Evolutionary conservation across 2,329 filamentous ascomycete species (phyloP).

Genomic region (Arachnopeziza araneosa): DNA sequence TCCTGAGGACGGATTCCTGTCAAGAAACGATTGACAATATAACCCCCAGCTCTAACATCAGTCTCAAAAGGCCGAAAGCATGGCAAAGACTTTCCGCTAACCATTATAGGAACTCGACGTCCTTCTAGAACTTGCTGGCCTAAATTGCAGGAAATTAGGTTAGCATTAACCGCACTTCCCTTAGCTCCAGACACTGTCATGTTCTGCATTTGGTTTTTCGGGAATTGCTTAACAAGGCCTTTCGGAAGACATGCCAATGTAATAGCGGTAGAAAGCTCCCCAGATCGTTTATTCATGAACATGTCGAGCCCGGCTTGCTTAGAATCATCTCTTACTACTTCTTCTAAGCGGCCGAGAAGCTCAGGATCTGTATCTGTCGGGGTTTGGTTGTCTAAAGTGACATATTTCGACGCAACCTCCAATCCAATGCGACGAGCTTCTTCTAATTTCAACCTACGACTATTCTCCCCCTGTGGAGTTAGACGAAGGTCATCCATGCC

Average conservation of each 20-base stretch:
- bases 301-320: conserved; percentile 91
- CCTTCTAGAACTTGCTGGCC: conserved; percentile 96
- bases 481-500: conserved; percentile 94
- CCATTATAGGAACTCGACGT: conserved; percentile 91
- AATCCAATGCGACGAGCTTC: conserved; percentile 66
- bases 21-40: conserved; percentile 93
- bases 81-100: conserved; percentile 91
- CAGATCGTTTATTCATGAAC: conserved; percentile 69
- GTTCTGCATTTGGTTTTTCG: conserved; percentile 96
- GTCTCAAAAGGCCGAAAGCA: conserved; percentile 93
- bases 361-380: conserved; percentile 62
- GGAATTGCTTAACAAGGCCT: conserved; percentile 86
- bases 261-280: conserved; percentile 68
- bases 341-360: conserved; percentile 73
- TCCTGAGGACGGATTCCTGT: conserved; percentile 96
- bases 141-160: conserved; percentile 94
- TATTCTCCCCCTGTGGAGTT: conserved; percentile 70
- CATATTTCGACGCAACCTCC: conserved; percentile 79
- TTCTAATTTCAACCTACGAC: conserved; percentile 62
- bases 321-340: conserved; percentile 81
- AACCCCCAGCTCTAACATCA: conserved; percentile 82
- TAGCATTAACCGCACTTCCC: conserved; percentile 87
- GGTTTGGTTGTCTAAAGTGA: conserved; percentile 66
- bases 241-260: conserved; percentile 74
- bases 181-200: conserved; percentile 98